phyloP scores from a whole-genome alignment of 2,329 filamentous ascomycete genomes.

The Coniochaeta hoffmannii region DNA sequence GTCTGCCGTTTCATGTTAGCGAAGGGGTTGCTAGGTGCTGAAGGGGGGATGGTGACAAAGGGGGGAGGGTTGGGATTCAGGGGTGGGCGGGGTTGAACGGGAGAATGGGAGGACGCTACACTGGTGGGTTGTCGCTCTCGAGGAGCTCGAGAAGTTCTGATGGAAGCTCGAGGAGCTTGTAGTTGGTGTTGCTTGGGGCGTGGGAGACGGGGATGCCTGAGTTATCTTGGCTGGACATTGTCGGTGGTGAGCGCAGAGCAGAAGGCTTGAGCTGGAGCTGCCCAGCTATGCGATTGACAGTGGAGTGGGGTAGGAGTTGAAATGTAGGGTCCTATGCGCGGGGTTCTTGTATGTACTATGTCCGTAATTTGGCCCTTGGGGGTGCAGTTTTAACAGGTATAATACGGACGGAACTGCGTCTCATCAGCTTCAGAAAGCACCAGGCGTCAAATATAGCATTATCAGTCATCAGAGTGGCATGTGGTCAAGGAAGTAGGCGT shows the following conservation, averaged over 20 bases:
- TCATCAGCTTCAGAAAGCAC: no score
- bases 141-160: constrained; percentile 49
- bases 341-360: no score
- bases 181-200: constrained; percentile 39
- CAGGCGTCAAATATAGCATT: no score
- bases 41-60: neutral
- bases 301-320: no score
- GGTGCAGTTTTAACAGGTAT: no score
- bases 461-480: no score
- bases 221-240: constrained; percentile 37
- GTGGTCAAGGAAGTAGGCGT: no score
- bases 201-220: constrained; percentile 44
- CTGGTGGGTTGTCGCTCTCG: constrained; percentile 44
- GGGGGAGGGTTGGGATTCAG: neutral
- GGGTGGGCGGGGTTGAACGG: neutral
- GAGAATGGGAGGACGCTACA: constrained; percentile 28
- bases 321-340: no score
- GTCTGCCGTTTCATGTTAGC: constrained; percentile 23
- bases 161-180: constrained; percentile 56
- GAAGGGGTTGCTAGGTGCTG: constrained; percentile 6
- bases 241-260: neutral
- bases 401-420: no score
- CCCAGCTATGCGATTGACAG: neutral
- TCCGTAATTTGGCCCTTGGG: no score
- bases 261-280: neutral